Percentiles rank a stretch among this genome's conserved stretches.
phyloP scores from a whole-genome alignment of 2,329 filamentous ascomycete species.

The Cercospora zeina region DNA sequence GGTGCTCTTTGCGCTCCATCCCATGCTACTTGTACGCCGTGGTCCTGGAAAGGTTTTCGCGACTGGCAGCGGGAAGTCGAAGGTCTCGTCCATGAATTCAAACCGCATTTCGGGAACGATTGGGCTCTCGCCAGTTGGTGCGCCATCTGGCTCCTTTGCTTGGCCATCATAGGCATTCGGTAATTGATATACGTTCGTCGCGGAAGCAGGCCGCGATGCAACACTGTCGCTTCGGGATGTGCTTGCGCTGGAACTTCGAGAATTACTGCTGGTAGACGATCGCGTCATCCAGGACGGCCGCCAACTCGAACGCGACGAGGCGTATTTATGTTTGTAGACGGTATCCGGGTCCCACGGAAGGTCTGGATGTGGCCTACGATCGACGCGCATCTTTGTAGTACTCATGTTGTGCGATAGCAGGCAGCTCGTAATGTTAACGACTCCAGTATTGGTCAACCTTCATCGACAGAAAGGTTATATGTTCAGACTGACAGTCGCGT shows the following conservation, averaged over 20 bases:
- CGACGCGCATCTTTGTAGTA: slow-evolving; percentile 10
- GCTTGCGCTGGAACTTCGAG: slow-evolving; percentile 11
- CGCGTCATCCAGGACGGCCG: slow-evolving; percentile 16
- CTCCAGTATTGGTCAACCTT: neutral
- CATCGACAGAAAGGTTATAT: neutral
- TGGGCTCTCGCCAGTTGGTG: neutral
- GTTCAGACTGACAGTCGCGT: neutral
- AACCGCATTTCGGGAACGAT: slow-evolving; percentile 5
- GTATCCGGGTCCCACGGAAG: slow-evolving; percentile 9
- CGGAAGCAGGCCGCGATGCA: neutral
- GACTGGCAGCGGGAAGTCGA: slow-evolving; percentile 17
- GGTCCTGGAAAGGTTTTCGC: neutral
- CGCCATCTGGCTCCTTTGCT: neutral
- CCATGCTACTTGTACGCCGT: neutral
- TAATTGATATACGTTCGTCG: slow-evolving; percentile 18
- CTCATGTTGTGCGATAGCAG: neutral
- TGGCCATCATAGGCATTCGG: neutral
- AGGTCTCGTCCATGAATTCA: slow-evolving; percentile 14
- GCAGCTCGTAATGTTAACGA: neutral
- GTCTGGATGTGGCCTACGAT: slow-evolving; percentile 16
- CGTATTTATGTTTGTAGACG: slow-evolving; percentile 5
- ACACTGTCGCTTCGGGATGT: slow-evolving; percentile 17
- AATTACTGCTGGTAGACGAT: slow-evolving; percentile 14
- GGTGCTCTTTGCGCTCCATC: neutral
- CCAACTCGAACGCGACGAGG: slow-evolving; percentile 15